phyloP scores from a whole-genome alignment of 2,329 filamentous ascomycete species.

The Beauveria brongniartii region DNA sequence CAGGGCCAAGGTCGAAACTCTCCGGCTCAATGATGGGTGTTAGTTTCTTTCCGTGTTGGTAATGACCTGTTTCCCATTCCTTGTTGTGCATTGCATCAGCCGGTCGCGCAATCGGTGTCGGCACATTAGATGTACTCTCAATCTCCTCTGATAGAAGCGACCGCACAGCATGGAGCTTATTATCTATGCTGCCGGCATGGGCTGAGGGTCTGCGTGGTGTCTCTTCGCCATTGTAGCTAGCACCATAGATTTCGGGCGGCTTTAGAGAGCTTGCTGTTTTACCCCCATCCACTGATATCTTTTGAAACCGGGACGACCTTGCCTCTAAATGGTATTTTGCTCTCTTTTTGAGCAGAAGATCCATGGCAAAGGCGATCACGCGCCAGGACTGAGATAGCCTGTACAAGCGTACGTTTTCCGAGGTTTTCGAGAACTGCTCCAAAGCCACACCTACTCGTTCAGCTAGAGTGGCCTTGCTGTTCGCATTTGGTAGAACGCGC shows the following conservation, averaged over 20 bases:
- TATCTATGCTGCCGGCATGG: conserved; percentile 22
- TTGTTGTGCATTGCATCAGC: conserved; percentile 29
- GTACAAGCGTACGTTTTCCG: conserved; percentile 48
- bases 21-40: conserved; percentile 43
- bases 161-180: conserved; percentile 27
- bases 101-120: conserved; percentile 51
- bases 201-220: conserved; percentile 27
- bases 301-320: conserved; percentile 34
- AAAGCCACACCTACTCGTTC: conserved; percentile 43
- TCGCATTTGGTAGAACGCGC: conserved; percentile 36
- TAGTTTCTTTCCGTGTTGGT: conserved; percentile 30
- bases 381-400: conserved; percentile 58
- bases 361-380: conserved; percentile 48
- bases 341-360: conserved; percentile 44
- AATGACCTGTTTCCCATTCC: conserved; percentile 18
- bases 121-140: conserved; percentile 55
- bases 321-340: conserved; percentile 49
- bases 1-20: conserved; percentile 42
- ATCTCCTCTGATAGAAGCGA: conserved; percentile 48
- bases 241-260: conserved; percentile 19
- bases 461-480: conserved; percentile 30
- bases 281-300: conserved; percentile 22
- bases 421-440: conserved; percentile 49
- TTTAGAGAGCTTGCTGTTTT: conserved; percentile 21
- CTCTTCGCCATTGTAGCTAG: conserved; percentile 26